Conservation (phyloP, 352 stramenopile genomes). For the Globisporangium nodosum region DNA sequence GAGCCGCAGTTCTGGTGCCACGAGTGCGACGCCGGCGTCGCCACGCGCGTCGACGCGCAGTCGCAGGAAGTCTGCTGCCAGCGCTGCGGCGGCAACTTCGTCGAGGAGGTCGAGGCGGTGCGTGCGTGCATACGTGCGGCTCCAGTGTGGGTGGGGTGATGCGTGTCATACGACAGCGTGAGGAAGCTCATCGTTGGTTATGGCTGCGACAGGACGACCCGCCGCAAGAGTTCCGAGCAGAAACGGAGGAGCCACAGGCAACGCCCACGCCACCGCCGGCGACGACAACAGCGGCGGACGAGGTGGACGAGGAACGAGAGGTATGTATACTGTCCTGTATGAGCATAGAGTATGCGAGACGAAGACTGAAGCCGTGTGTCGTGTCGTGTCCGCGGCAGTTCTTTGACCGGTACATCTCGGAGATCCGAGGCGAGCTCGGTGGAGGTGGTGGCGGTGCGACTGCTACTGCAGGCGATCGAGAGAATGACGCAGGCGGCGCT, state of each 20-base stretch:
- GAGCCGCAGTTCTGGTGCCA: conserved; percentile 76
- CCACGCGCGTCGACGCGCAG: conserved; percentile 47
- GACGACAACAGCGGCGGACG: not conserved
- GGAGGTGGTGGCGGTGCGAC: conserved; percentile 13
- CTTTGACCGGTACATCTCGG: conserved; percentile 17
- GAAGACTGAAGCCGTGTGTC: not conserved
- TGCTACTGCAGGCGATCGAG: conserved; percentile 8
- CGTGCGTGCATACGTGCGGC: not conserved
- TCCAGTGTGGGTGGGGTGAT: too few relatives aligned
- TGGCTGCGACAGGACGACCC: conserved; percentile 41
- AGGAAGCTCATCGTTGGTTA: too few relatives aligned
- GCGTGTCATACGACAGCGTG: too few relatives aligned
- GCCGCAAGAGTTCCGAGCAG: conserved; percentile 40
- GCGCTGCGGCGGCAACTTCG: conserved; percentile 73
- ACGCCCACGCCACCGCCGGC: not conserved
- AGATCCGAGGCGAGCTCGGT: conserved; percentile 33
- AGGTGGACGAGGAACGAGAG: conserved; percentile 11
- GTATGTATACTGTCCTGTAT: not conserved
- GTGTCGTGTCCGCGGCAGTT: conserved; percentile 1
- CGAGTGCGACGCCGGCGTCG: conserved; percentile 54
- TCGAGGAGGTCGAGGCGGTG: conserved; percentile 80
- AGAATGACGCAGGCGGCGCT: not conserved
- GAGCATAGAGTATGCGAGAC: not conserved
- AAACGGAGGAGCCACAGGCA: conserved; percentile 4
- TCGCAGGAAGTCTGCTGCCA: conserved; percentile 69